Base-by-base conservation (phyloP, 2,329 filamentous ascomycete species). In the Esteya vermicola region DNA sequence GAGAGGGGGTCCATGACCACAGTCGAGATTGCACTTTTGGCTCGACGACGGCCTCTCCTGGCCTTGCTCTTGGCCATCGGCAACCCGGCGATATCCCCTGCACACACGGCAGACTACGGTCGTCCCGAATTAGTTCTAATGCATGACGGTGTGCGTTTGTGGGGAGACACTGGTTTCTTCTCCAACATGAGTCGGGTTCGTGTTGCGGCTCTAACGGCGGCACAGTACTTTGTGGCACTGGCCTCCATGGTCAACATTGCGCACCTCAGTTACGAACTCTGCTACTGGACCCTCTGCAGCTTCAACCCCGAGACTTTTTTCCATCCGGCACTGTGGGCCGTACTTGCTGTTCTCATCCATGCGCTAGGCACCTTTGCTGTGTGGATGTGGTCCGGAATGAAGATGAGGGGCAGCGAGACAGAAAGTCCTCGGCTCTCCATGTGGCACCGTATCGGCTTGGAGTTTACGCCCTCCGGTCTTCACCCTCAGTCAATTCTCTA, bases 201-300 rank as follows among this genome's bases (percentile, higher is more conserved):
- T n/a, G n/a, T n/a, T n/a, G 22, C 14, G 3, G n/a, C 9, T 16
- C 5, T 27, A 13, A n/a, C 22, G 4, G n/a, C 22, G 9, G 22
- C n/a, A 4, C 34, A 36, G 16, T 36, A 36, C 21, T 4, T 25
- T 10, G 6, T 35, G 9, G 33, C 20, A 4, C 20, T 25, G 20
- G 73, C 78, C 0, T 79, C 72, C 0, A 56, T 86, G 2, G 49
- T 81, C 23, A 69, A 72, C 38, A 54, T 85, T 48, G 76, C 73
- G 37, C 72, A 68, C 46, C 7, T 35, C 33, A n/a, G 33, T 21
- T 35, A 44, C 36, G 31, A 35, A 21, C 33, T 35, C 6, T 14
- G 33, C 33, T 6, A 54, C 2, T 50, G 56, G 26, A 20, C 46
- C 13, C 50, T 52, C 16, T 34, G 20, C 28, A 32, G 36, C 36